Conservation (phyloP, 768 basidiomycete species). For the Naematelia encephala region DNA sequence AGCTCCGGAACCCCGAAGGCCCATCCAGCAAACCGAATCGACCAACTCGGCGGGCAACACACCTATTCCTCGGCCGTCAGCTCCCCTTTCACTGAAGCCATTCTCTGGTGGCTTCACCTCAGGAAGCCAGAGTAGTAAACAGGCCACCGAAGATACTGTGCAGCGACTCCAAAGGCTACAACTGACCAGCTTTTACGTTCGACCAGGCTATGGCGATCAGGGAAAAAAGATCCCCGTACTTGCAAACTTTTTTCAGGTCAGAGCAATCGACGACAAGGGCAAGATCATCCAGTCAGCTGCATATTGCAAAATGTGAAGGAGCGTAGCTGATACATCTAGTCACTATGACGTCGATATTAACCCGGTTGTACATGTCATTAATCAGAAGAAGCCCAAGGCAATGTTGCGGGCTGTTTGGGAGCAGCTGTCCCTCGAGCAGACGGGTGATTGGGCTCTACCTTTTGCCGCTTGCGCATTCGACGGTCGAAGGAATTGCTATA, state of each 20-base stretch:
- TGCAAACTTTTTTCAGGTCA: constrained; percentile 37
- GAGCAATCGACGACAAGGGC: constrained; percentile 17
- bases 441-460: constrained; percentile 17
- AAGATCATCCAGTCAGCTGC: constrained; percentile 31
- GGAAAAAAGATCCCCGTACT: constrained; percentile 23
- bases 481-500: constrained; percentile 46
- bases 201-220: constrained; percentile 30
- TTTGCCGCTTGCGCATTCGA: constrained; percentile 31
- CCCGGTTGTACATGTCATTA: constrained; percentile 47
- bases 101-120: neutral
- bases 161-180: neutral
- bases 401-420: constrained; percentile 41
- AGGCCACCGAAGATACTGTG: neutral
- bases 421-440: constrained; percentile 33
- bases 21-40: neutral
- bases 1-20: no score
- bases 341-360: constrained; percentile 50
- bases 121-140: neutral
- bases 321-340: constrained; percentile 10
- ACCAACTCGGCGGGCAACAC: neutral
- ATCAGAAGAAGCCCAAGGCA: constrained; percentile 43
- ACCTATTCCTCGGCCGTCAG: neutral
- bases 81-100: neutral
- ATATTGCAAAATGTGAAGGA: neutral
- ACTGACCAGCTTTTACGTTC: constrained; percentile 36